Evolutionary conservation across 2,329 filamentous ascomycete species (phyloP), one percentile per base, ranked within the genome.

Genomic region (Metarhizium rileyi): DNA sequence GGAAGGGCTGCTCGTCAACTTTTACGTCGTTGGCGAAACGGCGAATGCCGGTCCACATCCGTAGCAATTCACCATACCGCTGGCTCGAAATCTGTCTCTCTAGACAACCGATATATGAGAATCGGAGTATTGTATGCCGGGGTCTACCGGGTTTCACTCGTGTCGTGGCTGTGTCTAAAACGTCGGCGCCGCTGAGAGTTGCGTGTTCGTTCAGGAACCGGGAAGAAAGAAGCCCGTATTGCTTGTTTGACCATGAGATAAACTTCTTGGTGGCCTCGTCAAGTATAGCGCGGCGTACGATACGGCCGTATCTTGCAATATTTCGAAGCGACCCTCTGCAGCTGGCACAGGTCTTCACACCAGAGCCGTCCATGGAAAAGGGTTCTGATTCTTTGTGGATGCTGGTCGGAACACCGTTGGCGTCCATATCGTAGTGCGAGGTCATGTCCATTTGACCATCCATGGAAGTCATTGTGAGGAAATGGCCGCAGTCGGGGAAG

Each of bases 211-310:
- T 20, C 2, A 56, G 20, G 12, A 58, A 45, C 16, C 18, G 25
- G 7, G 51, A 35, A 7, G 51, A 49, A 8, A 59, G 49, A 3
- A 36, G 38, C 2, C 38, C 20, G 42, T 57, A 49, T 26, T 51
- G 14, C 2, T 23, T 33, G n/a, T 75, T 74, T 0, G 76, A 70
- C 66, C 72, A 78, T 3, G 72, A 57, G n/a, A 83, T 73, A 58
- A 86, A 82, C 53, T 79, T 82, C 63, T 83, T 84, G 0, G 79
- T 80, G 0, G 76, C 70, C 58, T 84, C 77, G 48, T 86, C 80
- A 1, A 87, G 68, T 6, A 81, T 65, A 1, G 76, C 78, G 4
- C 76, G 72, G 33, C 78, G 73, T 26, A 84, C 71, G 3, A 86
- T 74, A 9, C 81, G 73, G 14, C 79, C 77, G 56, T 87, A 87